Evolutionary conservation across 2,329 filamentous ascomycete species (phyloP), one percentile per base, ranked within the genome.

Genomic region (Aspergillus novofumigatus): DNA sequence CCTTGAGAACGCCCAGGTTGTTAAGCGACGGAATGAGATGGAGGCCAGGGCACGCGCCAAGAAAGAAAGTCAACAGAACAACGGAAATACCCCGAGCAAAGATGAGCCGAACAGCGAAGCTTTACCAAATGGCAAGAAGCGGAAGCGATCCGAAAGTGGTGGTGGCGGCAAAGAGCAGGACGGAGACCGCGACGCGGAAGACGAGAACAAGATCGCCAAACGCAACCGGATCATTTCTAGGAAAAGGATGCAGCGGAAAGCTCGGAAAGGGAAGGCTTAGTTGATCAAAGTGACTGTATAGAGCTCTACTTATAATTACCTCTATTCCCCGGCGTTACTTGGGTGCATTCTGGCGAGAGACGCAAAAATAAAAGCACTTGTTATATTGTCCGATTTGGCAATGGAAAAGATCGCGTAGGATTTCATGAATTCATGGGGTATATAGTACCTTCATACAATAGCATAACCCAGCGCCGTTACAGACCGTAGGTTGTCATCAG

Each of bases 1-100:
- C 21, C 96, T 99, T 72, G 94, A 99, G 77, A 99, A 99, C 67
- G 92, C 91, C 1, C 92, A 97, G 69, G 94, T 99, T 1, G 88
- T 99, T n/a, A 84, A 87, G 64, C 83, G 94, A 62, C 83, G 95
- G 26, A 74, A 72, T 56, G 73, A 70, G 58, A 65, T 67, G 55
- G 70, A 72, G 55, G 67, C 63, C 32, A 69, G 62, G 57, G 59
- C 63, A 55, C 67, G 62, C 53, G 67, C 49, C 42, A 60, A 55
- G 51, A 63, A 61, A 29, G 57, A 49, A 26, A 50, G 45, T 32
- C 54, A 52, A 47, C 51, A 61, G 52, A 63, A 53, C 3, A 64
- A 62, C 44, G 64, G 63, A n/a, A 62, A 8, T 5, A 25, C 20
- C 14, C 44, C 52, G 2, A 53, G 71, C 63, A 48, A 65, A 62